These are phyloP conservation scores for Pistacia vera DNA, from an alignment of 345 rosid species.

Conservation along the genomic window DNA sequence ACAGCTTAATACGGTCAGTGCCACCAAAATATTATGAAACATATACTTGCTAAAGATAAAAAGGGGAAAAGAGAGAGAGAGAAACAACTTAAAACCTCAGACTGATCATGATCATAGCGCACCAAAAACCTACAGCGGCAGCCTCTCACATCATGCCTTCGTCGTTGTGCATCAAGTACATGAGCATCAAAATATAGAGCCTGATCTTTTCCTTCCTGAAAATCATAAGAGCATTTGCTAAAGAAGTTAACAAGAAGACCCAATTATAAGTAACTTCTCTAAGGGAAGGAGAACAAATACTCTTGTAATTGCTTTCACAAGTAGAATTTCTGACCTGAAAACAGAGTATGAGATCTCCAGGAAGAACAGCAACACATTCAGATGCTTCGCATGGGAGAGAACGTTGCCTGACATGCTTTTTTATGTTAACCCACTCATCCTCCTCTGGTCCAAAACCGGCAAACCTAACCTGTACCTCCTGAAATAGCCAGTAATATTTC, in stretches of 20 bases:
- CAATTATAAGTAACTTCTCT: conserved; percentile 7
- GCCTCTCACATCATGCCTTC: conserved; percentile 98
- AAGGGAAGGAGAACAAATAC: neutral
- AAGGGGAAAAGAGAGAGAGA: conserved; percentile 9
- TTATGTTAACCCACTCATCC: conserved; percentile 94
- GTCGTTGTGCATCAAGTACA: conserved; percentile 96
- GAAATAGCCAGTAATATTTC: conserved; percentile 34
- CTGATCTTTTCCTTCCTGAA: conserved; percentile 98
- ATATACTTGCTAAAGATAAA: neutral
- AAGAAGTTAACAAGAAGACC: conserved; percentile 13
- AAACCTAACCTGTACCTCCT: conserved; percentile 96
- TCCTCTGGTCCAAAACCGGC: conserved; percentile 95
- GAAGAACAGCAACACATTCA: conserved; percentile 98
- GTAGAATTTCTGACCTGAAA: conserved; percentile 72
- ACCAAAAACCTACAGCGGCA: conserved; percentile 98
- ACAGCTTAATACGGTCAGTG: neutral
- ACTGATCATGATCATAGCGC: conserved; percentile 93
- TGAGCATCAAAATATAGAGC: conserved; percentile 96
- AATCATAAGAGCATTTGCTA: conserved; percentile 13
- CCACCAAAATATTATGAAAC: neutral
- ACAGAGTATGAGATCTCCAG: conserved; percentile 96
- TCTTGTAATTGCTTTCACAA: conserved; percentile 7
- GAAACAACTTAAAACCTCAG: conserved; percentile 65
- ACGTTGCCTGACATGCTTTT: conserved; percentile 82
- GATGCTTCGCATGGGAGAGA: conserved; percentile 99